Conservation (phyloP, 495 filamentous ascomycete genomes). For the Saxophila tyrrhenica region DNA sequence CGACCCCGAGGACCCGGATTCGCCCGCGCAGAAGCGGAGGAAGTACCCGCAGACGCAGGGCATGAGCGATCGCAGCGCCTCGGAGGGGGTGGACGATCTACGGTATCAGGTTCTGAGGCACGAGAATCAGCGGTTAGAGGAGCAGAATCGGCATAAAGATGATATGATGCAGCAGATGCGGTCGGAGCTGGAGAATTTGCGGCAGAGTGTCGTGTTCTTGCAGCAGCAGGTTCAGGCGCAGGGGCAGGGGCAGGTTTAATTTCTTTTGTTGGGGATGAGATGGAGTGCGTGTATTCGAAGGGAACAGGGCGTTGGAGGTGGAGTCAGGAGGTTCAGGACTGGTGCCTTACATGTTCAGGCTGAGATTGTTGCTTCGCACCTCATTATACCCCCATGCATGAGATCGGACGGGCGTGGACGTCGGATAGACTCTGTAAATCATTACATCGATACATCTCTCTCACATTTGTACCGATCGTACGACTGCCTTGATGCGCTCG, state of each 20-base stretch:
- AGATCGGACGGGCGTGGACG: background rate
- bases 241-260: background rate
- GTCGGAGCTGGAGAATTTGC: background rate
- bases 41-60: conserved; percentile 27
- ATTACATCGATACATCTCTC: background rate
- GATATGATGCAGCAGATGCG: conserved; percentile 16
- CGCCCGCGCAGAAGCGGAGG: background rate
- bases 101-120: no score
- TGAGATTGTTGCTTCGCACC: background rate
- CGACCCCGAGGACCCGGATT: conserved; percentile 16
- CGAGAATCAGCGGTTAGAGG: conserved; percentile 38
- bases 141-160: conserved; percentile 19
- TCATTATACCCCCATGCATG: background rate
- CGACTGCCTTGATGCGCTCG: background rate
- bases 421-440: background rate
- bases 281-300: background rate
- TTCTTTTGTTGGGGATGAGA: background rate
- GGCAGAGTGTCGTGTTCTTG: background rate
- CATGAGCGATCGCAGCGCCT: conserved; percentile 28
- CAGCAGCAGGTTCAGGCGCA: background rate
- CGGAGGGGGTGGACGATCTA: conserved; percentile 39
- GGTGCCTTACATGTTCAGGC: background rate
- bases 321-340: background rate
- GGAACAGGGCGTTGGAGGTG: background rate
- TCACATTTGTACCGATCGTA: background rate